Evolutionary conservation across 2,329 filamentous ascomycete species (phyloP).

Genomic region (Sordariomycetes sp.): DNA sequence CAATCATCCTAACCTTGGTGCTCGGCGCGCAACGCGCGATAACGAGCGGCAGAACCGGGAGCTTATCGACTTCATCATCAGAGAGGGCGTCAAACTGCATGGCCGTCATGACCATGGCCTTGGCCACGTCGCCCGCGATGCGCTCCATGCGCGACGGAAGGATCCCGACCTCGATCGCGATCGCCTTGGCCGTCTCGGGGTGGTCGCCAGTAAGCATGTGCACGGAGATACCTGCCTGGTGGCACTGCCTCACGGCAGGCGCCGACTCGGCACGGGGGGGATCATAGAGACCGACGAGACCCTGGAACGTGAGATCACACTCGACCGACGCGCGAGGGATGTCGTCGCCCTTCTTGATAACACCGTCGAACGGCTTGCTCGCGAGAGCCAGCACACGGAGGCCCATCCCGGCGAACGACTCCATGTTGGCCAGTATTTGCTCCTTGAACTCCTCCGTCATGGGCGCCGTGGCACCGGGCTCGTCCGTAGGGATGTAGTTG

Average conservation of each 20-base stretch:
- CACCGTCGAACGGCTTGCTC: slow-evolving; percentile 26
- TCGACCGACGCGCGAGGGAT: slow-evolving; percentile 45
- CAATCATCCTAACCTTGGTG: slow-evolving; percentile 67
- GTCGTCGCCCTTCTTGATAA: slow-evolving; percentile 27
- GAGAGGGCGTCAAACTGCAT: slow-evolving; percentile 52
- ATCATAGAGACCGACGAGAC: slow-evolving; percentile 61
- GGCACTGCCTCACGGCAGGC: slow-evolving; percentile 45
- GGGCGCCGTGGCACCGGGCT: slow-evolving; percentile 18
- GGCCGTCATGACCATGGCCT: slow-evolving; percentile 54
- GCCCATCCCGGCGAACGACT: slow-evolving; percentile 48
- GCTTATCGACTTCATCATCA: slow-evolving; percentile 51
- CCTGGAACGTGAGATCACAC: slow-evolving; percentile 50
- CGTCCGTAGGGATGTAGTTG: slow-evolving; percentile 25
- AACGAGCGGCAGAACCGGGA: slow-evolving; percentile 56
- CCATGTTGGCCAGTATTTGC: slow-evolving; percentile 53
- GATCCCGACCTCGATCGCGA: slow-evolving; percentile 52
- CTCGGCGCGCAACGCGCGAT: slow-evolving; percentile 59
- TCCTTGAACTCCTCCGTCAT: slow-evolving; percentile 41
- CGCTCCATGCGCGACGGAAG: slow-evolving; percentile 36
- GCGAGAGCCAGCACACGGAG: slow-evolving; percentile 59
- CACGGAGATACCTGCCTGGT: slow-evolving; percentile 52
- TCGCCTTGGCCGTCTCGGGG: slow-evolving; percentile 50
- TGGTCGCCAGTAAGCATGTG: slow-evolving; percentile 62
- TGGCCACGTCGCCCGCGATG: slow-evolving; percentile 39
- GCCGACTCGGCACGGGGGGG: slow-evolving; percentile 59